Evolutionary conservation across 2,329 filamentous ascomycete genomes (phyloP).

Genomic region (Escovopsis sp.): DNA sequence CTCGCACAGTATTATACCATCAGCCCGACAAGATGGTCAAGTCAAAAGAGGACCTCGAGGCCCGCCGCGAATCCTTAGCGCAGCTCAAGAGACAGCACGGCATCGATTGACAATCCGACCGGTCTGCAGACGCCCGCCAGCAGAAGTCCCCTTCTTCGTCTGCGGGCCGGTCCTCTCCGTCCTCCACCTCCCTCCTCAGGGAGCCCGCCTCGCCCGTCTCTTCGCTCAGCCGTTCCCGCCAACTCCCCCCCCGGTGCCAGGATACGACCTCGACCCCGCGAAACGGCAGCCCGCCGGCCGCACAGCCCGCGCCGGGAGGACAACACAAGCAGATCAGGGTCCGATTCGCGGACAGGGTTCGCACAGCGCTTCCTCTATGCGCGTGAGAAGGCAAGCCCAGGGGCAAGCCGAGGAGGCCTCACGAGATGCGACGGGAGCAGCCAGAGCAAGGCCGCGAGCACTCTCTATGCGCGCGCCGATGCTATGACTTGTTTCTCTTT

Average conservation of each 20-base stretch:
- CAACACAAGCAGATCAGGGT: conserved; percentile 23
- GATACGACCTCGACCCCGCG: conserved; percentile 29
- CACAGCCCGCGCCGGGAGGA: conserved; percentile 17
- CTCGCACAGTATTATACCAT: conserved; percentile 41
- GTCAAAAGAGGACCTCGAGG: conserved; percentile 85
- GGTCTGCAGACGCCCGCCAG: conserved; percentile 41
- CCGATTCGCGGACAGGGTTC: conserved; percentile 27
- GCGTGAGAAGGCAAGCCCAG: conserved; percentile 16
- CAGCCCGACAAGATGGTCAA: conserved; percentile 56
- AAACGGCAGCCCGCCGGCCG: conserved; percentile 24
- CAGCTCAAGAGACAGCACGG: conserved; percentile 95
- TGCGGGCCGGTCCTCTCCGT: conserved; percentile 47
- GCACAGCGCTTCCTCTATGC: conserved; percentile 22
- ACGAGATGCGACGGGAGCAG: no score
- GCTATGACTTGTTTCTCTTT: neutral
- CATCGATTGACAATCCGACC: conserved; percentile 88
- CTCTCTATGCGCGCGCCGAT: no score
- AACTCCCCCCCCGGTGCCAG: neutral
- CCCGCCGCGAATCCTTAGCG: conserved; percentile 93
- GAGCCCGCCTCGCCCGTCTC: conserved; percentile 19
- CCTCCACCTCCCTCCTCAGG: conserved; percentile 18
- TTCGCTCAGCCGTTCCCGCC: no score
- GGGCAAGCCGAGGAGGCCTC: no score
- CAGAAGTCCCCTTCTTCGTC: conserved; percentile 31
- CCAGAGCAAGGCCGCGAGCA: no score